Conservation (phyloP, 2,329 filamentous ascomycete genomes). For the Nigrospora osmanthi region DNA sequence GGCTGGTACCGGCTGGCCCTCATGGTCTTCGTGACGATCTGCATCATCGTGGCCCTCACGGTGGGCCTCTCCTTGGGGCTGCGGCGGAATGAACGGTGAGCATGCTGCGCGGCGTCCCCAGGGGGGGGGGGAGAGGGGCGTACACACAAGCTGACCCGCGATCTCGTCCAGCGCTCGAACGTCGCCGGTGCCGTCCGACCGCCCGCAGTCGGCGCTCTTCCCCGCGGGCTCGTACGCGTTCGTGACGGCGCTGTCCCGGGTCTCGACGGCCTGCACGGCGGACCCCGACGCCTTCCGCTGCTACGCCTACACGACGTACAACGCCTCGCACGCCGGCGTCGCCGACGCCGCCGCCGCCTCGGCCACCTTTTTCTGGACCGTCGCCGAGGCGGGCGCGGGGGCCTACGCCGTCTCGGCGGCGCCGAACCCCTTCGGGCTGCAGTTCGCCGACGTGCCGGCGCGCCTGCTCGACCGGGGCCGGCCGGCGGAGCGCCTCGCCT, state of each 20-base stretch:
- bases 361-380: slow-evolving; percentile 55
- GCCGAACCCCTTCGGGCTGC: slow-evolving; percentile 46
- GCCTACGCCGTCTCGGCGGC: slow-evolving; percentile 46
- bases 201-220: slow-evolving; percentile 27
- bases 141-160: too few species aligned
- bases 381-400: slow-evolving; percentile 29
- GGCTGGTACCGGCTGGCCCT: slow-evolving; percentile 26
- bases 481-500: slow-evolving; percentile 47
- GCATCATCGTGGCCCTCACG: slow-evolving; percentile 26
- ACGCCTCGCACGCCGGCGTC: slow-evolving; percentile 22
- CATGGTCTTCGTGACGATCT: slow-evolving; percentile 18
- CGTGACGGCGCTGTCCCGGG: slow-evolving; percentile 46
- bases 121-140: too few species aligned
- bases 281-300: slow-evolving; percentile 54
- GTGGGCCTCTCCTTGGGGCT: slow-evolving; percentile 32
- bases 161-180: background rate
- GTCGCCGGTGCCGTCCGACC: background rate
- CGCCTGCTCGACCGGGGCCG: slow-evolving; percentile 19
- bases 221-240: slow-evolving; percentile 57
- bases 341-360: slow-evolving; percentile 23
- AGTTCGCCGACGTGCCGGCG: slow-evolving; percentile 31
- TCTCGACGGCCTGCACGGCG: slow-evolving; percentile 48
- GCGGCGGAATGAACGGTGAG: slow-evolving; percentile 23
- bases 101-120: too few species aligned
- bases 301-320: slow-evolving; percentile 47